Evolutionary conservation across 2,329 filamentous ascomycete species (phyloP), one percentile per base, ranked within the genome.

Genomic region (Myriangium duriaei): DNA sequence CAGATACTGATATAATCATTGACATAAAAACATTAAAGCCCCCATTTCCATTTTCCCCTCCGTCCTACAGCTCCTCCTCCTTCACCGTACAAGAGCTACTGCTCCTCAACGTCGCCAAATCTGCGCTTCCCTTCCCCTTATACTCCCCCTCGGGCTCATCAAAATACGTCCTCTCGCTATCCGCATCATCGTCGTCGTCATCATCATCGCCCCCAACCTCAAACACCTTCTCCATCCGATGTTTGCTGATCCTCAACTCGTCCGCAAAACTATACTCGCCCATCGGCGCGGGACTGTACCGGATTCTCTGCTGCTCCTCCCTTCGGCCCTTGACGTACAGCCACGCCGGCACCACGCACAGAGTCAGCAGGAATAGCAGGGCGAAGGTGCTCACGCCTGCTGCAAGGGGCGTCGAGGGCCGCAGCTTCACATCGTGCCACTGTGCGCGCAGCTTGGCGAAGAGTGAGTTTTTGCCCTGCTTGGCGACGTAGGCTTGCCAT

Each of bases 381-480:
- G 11, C 18, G 4, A 21, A 16, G 10, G 32, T 21, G 6, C 21
- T 21, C 9, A 32, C 18, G 3, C 16, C 36, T 5, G 36, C 36
- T 5, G 36, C 36, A 12, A 31, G 17, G n/a, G 36, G 36, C 12
- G 30, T n/a, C 10, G 30, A 28, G 13, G 30, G 15, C n/a, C 19
- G 11, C 30, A 32, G 28, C 29, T 26, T 39, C 29, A 39, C 36
- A 26, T 15, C 30, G 28, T 39, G 28, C 36, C 36, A 39, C 16
- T 28, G 15, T 2, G 29, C 30, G 13, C 32, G 30, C 17, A 39
- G 11, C 30, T 19, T 13, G 5, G 7, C 19, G 11, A 39, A 28
- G 2, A 39, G n/a, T 1, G 16, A 16, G 28, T 39, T 16, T 14
- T 11, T 12, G 2, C 17, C 18, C n/a, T 32, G 30, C 5, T 11